Evolutionary conservation across 2,329 filamentous ascomycete species (phyloP).

Genomic region (Neonectria sp.): DNA sequence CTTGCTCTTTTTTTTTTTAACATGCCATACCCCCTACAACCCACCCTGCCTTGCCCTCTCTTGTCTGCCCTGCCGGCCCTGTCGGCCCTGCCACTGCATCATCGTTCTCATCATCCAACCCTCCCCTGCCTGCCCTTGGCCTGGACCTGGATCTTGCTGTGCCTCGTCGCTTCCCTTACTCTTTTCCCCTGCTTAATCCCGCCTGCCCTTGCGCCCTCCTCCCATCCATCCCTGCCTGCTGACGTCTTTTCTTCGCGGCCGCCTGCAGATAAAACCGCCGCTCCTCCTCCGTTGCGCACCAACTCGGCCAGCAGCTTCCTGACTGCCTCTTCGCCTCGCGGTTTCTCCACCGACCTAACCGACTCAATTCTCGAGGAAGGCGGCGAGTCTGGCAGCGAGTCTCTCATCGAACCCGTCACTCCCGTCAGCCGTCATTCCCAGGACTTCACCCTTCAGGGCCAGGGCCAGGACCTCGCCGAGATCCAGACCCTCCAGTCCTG

Average conservation of each 20-base stretch:
- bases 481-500: conserved; percentile 47
- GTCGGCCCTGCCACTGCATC: conserved; percentile 11
- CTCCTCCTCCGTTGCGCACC: conserved; percentile 38
- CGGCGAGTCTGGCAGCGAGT: conserved; percentile 74
- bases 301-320: conserved; percentile 45
- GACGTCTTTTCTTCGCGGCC: conserved; percentile 42
- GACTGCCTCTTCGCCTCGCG: conserved; percentile 60
- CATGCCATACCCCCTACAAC: not conserved
- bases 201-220: conserved; percentile 22
- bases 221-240: conserved; percentile 46
- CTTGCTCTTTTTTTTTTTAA: conserved; percentile 16
- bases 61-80: not conserved
- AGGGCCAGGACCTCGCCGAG: conserved; percentile 57
- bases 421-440: conserved; percentile 72
- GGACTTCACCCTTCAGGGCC: conserved; percentile 64
- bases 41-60: conserved; percentile 14
- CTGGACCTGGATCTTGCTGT: conserved; percentile 21
- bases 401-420: conserved; percentile 72
- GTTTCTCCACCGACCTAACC: conserved; percentile 65
- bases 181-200: conserved; percentile 6
- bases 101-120: not conserved
- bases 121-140: not conserved
- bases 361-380: conserved; percentile 69
- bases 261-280: conserved; percentile 46
- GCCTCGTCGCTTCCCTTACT: conserved; percentile 21